Conservation (phyloP, 108 stramenopile species). For the Discostella pseudostelligera region DNA sequence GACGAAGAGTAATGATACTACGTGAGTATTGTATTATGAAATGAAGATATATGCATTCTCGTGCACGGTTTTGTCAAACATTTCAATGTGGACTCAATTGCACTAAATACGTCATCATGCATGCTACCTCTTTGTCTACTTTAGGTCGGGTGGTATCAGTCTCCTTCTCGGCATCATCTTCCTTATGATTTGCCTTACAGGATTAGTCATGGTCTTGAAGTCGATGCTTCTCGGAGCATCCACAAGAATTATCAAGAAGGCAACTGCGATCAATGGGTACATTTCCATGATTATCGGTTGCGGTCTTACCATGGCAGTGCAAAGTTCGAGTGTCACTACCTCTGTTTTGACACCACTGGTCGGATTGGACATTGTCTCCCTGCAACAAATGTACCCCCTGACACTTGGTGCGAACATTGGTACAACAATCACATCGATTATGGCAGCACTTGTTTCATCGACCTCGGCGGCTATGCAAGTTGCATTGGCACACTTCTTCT, state of each 20-base stretch:
- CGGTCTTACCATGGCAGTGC: conserved; percentile 82
- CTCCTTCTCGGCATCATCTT: conserved; percentile 73
- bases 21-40: neutral
- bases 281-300: conserved; percentile 75
- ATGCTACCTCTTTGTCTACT: too few species aligned
- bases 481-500: conserved; percentile 78
- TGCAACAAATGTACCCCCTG: conserved; percentile 81
- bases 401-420: conserved; percentile 91
- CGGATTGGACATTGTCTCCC: conserved; percentile 62
- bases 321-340: conserved; percentile 78
- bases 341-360: conserved; percentile 83
- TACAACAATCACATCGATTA: conserved; percentile 73
- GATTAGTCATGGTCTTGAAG: conserved; percentile 61
- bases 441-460: conserved; percentile 71
- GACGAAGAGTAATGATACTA: conserved; percentile 54
- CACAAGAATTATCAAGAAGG: conserved; percentile 45
- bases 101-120: too few species aligned
- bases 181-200: conserved; percentile 74
- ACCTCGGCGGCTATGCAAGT: conserved; percentile 64
- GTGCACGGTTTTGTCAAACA: too few species aligned
- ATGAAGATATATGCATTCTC: neutral
- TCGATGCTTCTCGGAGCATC: conserved; percentile 13
- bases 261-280: conserved; percentile 83
- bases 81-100: too few species aligned
- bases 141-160: conserved; percentile 62